A percentile compares a stretch with the other conserved stretches of the same genome.
Evolutionary conservation across 2,329 filamentous ascomycete species (phyloP).

Genomic region (Cladorrhinum sp.): DNA sequence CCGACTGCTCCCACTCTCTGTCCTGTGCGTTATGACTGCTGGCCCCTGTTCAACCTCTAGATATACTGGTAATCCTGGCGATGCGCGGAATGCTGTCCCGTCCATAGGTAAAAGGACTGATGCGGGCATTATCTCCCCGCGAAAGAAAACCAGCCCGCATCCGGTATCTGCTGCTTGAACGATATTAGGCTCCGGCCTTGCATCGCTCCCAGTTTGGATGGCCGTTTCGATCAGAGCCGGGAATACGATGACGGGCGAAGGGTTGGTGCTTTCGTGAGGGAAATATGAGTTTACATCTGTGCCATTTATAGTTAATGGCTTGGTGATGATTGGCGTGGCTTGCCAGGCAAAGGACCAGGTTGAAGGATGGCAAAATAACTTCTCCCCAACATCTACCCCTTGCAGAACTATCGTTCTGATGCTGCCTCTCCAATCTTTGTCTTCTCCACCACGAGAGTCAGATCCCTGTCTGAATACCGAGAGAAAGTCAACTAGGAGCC

Average conservation of each 20-base stretch:
- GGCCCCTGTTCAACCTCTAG: background rate
- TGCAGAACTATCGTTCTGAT: slow-evolving; percentile 2
- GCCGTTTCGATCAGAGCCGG: background rate
- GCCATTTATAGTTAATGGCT: background rate
- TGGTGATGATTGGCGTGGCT: background rate
- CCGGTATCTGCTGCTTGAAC: background rate
- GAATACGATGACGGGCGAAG: background rate
- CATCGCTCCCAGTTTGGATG: background rate
- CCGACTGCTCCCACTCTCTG: background rate
- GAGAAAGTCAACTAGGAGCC: background rate
- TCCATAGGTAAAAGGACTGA: background rate
- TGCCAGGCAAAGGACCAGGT: slow-evolving; percentile 1
- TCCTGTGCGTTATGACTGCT: background rate
- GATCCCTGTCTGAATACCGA: background rate
- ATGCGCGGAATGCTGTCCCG: too few relatives aligned
- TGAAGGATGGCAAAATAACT: background rate
- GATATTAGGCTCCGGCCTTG: background rate
- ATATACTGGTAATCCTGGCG: background rate
- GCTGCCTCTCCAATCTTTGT: background rate
- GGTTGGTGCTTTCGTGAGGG: background rate
- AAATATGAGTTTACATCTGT: background rate
- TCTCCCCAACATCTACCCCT: background rate
- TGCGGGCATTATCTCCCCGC: background rate
- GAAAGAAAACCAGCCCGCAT: background rate
- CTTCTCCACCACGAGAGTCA: background rate